Evolutionary conservation across 1,284 basidiomycete genomes (phyloP).

Genomic region (Flammula alnicola): DNA sequence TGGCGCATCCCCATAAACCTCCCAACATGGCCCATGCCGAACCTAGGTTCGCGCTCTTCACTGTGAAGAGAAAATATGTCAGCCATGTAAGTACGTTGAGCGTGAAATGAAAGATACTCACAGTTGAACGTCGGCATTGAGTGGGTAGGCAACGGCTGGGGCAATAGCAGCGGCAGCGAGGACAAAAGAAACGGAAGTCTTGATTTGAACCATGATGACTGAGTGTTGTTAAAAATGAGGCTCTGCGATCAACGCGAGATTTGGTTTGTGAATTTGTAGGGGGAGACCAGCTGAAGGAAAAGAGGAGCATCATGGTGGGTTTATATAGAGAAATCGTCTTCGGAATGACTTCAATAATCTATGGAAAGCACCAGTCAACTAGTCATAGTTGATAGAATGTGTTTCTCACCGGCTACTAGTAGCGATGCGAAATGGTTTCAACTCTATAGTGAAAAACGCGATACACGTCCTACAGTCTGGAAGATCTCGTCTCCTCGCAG

Average conservation of each 20-base stretch:
- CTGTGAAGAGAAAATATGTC: not conserved
- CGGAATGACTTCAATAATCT: no score
- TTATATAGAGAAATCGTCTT: no score
- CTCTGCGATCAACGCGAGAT: constrained; percentile 21
- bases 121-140: constrained; percentile 11
- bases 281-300: constrained; percentile 26
- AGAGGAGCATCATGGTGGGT: constrained; percentile 1
- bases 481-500: no score
- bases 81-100: no score
- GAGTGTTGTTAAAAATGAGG: constrained; percentile 5
- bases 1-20: not conserved
- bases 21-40: not conserved
- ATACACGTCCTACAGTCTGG: no score
- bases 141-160: constrained; percentile 15
- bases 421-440: no score
- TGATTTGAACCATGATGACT: constrained; percentile 26
- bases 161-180: constrained; percentile 18
- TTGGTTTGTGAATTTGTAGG: constrained; percentile 11
- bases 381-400: no score
- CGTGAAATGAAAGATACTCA: not conserved
- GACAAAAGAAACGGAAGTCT: constrained; percentile 15
- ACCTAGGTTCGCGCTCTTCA: constrained; percentile 3
- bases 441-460: no score
- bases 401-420: no score
- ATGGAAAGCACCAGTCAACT: no score